A percentile compares a stretch with the other conserved stretches of the same genome.
Evolutionary conservation across 805 yeast species (phyloP).

Genomic region (Cyberlindnera xishuangbannaensis): DNA sequence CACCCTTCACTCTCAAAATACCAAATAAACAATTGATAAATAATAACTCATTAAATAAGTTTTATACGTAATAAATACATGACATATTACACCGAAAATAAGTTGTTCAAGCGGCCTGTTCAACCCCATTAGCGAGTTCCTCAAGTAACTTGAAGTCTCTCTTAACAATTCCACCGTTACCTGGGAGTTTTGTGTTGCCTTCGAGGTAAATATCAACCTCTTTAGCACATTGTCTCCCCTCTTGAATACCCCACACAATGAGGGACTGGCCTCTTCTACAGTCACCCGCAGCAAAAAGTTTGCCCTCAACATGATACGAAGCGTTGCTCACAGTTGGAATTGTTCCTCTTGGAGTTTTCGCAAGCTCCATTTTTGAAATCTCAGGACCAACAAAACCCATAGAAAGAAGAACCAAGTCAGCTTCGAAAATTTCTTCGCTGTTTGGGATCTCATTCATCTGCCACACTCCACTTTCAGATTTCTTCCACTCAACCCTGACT

Average conservation of each 20-base stretch:
- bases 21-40: too few relatives aligned
- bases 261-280: constrained; percentile 98
- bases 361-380: constrained; percentile 58
- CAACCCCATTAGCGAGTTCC: constrained; percentile 48
- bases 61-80: neutral
- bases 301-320: constrained; percentile 63
- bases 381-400: constrained; percentile 99
- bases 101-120: constrained; percentile 2
- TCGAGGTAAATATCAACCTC: constrained; percentile 78
- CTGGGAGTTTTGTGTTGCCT: constrained; percentile 82
- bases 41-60: neutral
- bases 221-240: constrained; percentile 97
- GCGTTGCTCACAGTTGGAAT: constrained; percentile 51
- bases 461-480: constrained; percentile 95
- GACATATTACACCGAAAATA: neutral
- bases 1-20: too few relatives aligned
- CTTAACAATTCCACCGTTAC: constrained; percentile 87
- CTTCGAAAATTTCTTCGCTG: constrained; percentile 89
- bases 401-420: constrained; percentile 87
- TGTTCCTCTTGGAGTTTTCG: constrained; percentile 81
- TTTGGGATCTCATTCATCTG: constrained; percentile 98
- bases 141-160: constrained; percentile 73
- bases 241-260: constrained; percentile 99
- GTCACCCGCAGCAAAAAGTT: constrained; percentile 94
- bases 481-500: constrained; percentile 97